Evolutionary conservation across 805 yeast species (phyloP).

Genomic region (Suhomyces xylopsoci): DNA sequence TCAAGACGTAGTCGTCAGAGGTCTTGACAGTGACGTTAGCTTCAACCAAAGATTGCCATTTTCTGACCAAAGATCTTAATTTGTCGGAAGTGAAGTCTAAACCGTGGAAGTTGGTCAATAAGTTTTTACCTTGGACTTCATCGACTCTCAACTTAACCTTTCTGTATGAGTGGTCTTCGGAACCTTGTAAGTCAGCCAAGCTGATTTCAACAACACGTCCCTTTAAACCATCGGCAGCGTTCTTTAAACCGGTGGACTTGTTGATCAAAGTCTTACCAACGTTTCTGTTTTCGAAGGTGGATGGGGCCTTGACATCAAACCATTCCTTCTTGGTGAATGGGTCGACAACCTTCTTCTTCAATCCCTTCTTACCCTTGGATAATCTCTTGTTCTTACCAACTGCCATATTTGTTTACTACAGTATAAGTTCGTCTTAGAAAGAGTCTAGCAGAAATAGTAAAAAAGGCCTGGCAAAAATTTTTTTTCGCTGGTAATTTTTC

Average conservation of each 20-base stretch:
- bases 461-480: not conserved
- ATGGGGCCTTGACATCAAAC: constrained; percentile 98
- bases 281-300: constrained; percentile 97
- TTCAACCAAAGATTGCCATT: constrained; percentile 98
- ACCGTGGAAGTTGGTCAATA: constrained; percentile 99
- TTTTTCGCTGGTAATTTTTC: not conserved
- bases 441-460: constrained; percentile 1
- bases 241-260: constrained; percentile 97
- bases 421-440: constrained; percentile 1
- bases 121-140: constrained; percentile 98
- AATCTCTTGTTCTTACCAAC: constrained; percentile 88
- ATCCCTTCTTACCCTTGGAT: constrained; percentile 90
- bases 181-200: constrained; percentile 96
- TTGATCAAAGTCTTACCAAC: constrained; percentile 98
- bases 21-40: constrained; percentile 98
- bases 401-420: constrained; percentile 44
- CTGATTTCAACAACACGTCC: constrained; percentile 96
- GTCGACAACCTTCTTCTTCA: constrained; percentile 99
- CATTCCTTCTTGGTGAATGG: constrained; percentile 99
- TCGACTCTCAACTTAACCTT: constrained; percentile 96
- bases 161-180: constrained; percentile 98
- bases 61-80: constrained; percentile 95
- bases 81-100: constrained; percentile 97
- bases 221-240: constrained; percentile 96
- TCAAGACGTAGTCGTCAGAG: constrained; percentile 93